These are phyloP conservation scores for Melanopsichium pennsylvanicum DNA, from an alignment of 1,284 basidiomycete species.

Conservation along the genomic window DNA sequence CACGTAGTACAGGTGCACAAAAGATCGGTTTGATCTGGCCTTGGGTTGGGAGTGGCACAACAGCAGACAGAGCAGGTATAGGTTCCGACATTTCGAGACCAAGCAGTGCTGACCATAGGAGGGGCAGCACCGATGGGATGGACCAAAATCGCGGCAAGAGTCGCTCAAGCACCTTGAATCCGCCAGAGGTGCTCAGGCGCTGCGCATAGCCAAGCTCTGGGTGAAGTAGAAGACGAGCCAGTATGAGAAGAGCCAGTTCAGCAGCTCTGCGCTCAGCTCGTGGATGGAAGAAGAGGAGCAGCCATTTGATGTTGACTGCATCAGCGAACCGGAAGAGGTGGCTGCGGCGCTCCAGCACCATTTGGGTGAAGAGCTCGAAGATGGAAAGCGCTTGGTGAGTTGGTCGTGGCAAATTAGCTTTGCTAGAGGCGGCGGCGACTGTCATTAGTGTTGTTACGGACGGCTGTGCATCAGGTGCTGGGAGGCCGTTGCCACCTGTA, in stretches of 20 bases:
- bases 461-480: too few relatives aligned
- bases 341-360: constrained; percentile 40
- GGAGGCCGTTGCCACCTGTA: too few relatives aligned
- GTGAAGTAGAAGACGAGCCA: constrained; percentile 31
- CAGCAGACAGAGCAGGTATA: constrained; percentile 73
- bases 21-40: constrained; percentile 71
- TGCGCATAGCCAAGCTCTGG: constrained; percentile 32
- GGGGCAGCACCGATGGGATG: constrained; percentile 71
- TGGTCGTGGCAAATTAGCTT: not conserved
- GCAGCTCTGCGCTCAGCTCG: constrained; percentile 38
- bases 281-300: constrained; percentile 57
- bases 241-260: constrained; percentile 39
- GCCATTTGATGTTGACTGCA: constrained; percentile 50
- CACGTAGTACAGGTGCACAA: constrained; percentile 47
- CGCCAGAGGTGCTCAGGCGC: constrained; percentile 75
- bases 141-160: constrained; percentile 77
- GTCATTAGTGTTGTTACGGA: too few relatives aligned
- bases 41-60: constrained; percentile 68
- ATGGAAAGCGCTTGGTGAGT: constrained; percentile 22
- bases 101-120: constrained; percentile 72
- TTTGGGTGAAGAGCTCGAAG: constrained; percentile 43
- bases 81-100: constrained; percentile 69
- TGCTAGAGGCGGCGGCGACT: not conserved
- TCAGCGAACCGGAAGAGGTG: constrained; percentile 40
- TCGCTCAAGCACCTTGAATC: constrained; percentile 76